These are phyloP conservation scores for Alloteropsis semialata DNA, from an alignment of 176 grass and related monocot species.

Conservation along the genomic window DNA sequence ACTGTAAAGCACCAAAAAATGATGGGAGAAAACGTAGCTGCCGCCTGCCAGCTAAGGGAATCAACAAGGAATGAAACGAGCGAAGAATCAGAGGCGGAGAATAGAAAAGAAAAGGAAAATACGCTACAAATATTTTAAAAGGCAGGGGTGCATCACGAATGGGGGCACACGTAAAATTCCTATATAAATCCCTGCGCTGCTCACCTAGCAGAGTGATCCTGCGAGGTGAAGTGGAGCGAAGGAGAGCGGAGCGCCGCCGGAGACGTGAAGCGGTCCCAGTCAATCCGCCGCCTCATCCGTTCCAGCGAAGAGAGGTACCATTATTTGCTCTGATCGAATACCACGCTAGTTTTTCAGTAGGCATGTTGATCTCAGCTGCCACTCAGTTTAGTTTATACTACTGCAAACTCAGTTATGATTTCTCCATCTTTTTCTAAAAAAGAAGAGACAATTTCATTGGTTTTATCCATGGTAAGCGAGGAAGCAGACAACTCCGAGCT, in stretches of 20 bases:
- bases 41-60: neutral
- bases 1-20: neutral
- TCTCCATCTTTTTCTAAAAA: neutral
- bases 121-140: neutral
- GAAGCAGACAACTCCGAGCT: constrained; percentile 10
- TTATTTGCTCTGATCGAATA: neutral
- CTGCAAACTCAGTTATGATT: neutral
- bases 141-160: neutral
- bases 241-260: neutral
- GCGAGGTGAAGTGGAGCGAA: neutral
- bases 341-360: neutral
- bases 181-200: constrained; percentile 19
- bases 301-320: neutral
- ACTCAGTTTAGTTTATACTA: neutral
- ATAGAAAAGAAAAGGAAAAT: neutral
- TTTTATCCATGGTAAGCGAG: neutral
- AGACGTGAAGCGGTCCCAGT: neutral
- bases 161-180: neutral
- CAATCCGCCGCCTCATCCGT: neutral
- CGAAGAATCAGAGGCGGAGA: neutral
- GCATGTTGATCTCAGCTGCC: neutral
- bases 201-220: neutral
- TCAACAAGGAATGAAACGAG: neutral
- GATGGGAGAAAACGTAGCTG: neutral
- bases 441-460: neutral